phyloP scores from a whole-genome alignment of 2,329 filamentous ascomycete genomes.

The Tolypocladium tropicale region DNA sequence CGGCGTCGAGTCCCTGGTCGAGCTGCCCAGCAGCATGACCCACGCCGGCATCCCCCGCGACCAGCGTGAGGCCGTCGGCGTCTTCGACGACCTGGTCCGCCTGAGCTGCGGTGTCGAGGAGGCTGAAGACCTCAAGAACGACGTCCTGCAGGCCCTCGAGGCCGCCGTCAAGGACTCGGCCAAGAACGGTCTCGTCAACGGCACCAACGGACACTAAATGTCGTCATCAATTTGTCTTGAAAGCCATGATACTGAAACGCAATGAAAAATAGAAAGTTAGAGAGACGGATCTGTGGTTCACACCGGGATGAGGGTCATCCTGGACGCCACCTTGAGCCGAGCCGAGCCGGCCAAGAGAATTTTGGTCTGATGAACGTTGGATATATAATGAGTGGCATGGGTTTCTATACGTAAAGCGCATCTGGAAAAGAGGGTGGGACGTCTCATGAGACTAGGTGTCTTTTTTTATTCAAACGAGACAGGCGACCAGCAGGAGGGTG shows the following conservation, averaged over 20 bases:
- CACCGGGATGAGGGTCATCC: neutral
- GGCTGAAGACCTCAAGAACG: conserved; percentile 67
- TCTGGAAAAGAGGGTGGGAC: neutral
- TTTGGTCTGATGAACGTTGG: neutral
- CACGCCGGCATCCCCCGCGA: conserved; percentile 90
- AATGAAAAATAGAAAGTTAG: conserved; percentile 2
- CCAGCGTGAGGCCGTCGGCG: conserved; percentile 82
- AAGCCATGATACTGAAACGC: neutral
- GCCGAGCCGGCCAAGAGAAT: neutral
- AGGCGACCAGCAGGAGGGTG: neutral
- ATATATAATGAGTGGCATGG: neutral
- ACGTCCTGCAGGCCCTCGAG: conserved; percentile 76
- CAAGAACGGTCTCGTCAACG: conserved; percentile 17
- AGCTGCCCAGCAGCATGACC: conserved; percentile 93
- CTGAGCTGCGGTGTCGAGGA: conserved; percentile 95
- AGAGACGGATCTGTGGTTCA: neutral
- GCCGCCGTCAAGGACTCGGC: conserved; percentile 44
- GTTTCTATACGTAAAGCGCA: neutral
- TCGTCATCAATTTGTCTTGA: neutral
- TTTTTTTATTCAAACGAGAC: neutral
- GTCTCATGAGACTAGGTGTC: neutral
- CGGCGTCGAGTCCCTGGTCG: conserved; percentile 83
- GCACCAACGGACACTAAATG: conserved; percentile 14
- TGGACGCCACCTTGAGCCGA: neutral
- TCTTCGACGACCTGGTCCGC: conserved; percentile 89